These are phyloP conservation scores for Talaromyces sp. DNA, from an alignment of 2,329 filamentous ascomycete genomes.

Conservation along the genomic window DNA sequence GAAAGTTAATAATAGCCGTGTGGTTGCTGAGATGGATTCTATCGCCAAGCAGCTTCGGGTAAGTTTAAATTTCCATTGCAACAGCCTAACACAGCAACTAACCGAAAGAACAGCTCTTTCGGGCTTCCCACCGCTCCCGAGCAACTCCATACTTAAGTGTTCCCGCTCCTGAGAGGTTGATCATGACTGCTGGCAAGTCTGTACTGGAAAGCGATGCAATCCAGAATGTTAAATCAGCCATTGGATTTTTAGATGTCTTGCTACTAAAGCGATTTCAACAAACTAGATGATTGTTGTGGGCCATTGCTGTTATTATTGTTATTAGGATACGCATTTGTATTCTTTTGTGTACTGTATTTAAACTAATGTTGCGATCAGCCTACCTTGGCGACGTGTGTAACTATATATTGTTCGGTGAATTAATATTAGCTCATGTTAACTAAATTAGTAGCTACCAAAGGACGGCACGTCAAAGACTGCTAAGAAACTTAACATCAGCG, in stretches of 20 bases:
- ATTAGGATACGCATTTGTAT: too few relatives aligned
- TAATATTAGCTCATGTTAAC: too few relatives aligned
- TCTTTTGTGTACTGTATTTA: too few relatives aligned
- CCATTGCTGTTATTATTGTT: neutral
- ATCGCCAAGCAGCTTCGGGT: conserved; percentile 28
- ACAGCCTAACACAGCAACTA: neutral
- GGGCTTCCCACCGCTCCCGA: conserved; percentile 26
- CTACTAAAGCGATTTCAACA: conserved; percentile 4
- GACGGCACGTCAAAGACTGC: too few relatives aligned
- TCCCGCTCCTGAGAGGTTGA: conserved; percentile 29
- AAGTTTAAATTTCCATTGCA: neutral
- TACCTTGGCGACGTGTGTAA: too few relatives aligned
- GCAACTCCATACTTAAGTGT: conserved; percentile 24
- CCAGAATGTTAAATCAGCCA: neutral
- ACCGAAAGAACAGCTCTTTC: conserved; percentile 21
- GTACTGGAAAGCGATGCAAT: conserved; percentile 4
- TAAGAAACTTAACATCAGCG: too few relatives aligned
- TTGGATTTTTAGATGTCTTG: conserved; percentile 5
- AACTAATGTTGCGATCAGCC: too few relatives aligned
- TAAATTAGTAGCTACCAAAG: too few relatives aligned
- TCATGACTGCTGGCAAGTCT: conserved; percentile 33
- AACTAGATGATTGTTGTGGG: neutral
- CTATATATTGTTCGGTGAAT: too few relatives aligned
- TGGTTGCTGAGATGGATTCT: conserved; percentile 21
- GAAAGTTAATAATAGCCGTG: conserved; percentile 14